Percentiles rank a stretch among this genome's conserved stretches.
phyloP scores from a whole-genome alignment of 2,329 filamentous ascomycete species.

The Sclerotinia minor region DNA sequence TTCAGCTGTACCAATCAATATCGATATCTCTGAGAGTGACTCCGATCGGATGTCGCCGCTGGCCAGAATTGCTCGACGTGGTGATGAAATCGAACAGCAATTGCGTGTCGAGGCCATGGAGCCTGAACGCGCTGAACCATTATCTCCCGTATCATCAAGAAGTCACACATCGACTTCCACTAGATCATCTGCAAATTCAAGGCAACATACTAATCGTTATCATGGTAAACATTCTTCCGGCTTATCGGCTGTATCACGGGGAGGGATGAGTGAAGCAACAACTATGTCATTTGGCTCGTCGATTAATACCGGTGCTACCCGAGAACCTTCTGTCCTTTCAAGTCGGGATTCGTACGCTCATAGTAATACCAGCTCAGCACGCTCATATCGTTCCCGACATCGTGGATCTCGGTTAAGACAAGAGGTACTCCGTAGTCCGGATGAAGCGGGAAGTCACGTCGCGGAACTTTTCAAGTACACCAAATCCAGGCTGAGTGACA shows the following conservation, averaged over 20 bases:
- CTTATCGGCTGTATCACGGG: conserved; percentile 52
- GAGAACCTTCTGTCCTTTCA: conserved; percentile 40
- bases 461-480: conserved; percentile 86
- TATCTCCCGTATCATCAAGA: conserved; percentile 42
- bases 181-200: conserved; percentile 56
- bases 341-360: conserved; percentile 58
- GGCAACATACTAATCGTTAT: conserved; percentile 43
- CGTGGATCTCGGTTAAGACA: conserved; percentile 69
- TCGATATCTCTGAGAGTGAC: conserved; percentile 70
- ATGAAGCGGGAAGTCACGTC: conserved; percentile 60
- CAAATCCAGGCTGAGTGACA: conserved; percentile 74
- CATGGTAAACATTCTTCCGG: conserved; percentile 38
- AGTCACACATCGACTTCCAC: conserved; percentile 47
- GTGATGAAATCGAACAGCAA: conserved; percentile 48
- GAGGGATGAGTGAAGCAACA: conserved; percentile 60
- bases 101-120: conserved; percentile 28
- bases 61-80: conserved; percentile 71
- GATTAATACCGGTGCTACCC: conserved; percentile 41
- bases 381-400: conserved; percentile 50
- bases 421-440: conserved; percentile 76
- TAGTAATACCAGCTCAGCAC: conserved; percentile 45
- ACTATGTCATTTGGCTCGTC: conserved; percentile 68
- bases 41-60: conserved; percentile 75
- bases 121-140: conserved; percentile 38
- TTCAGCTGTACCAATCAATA: conserved; percentile 56